Conservation (phyloP, 2,329 filamentous ascomycete genomes). For the Hysterium pulicare region DNA sequence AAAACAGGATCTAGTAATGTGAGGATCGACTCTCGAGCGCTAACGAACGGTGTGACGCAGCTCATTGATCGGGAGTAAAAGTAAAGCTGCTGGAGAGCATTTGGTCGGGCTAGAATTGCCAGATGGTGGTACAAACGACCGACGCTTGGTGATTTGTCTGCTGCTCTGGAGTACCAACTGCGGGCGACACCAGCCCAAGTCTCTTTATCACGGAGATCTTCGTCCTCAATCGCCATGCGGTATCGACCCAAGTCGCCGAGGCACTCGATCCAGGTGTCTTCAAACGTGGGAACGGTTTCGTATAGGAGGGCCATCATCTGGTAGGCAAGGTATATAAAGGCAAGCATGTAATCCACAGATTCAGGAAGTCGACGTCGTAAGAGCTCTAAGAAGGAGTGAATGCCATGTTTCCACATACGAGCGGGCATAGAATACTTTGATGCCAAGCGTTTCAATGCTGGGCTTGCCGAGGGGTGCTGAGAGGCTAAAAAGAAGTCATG, state of each 20-base stretch:
- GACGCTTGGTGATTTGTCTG: constrained; percentile 67
- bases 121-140: constrained; percentile 82
- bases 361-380: constrained; percentile 60
- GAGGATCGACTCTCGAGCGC: constrained; percentile 62
- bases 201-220: constrained; percentile 66
- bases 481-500: constrained; percentile 62
- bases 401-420: constrained; percentile 42
- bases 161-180: constrained; percentile 64
- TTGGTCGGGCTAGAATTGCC: constrained; percentile 67
- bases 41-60: constrained; percentile 60
- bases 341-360: constrained; percentile 77
- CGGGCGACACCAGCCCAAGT: constrained; percentile 72
- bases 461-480: constrained; percentile 72
- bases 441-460: constrained; percentile 61
- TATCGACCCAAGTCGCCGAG: constrained; percentile 77
- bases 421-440: constrained; percentile 82
- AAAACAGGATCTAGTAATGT: constrained; percentile 9
- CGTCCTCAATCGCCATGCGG: constrained; percentile 81
- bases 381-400: constrained; percentile 2
- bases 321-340: constrained; percentile 80
- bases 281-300: constrained; percentile 63
- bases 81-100: constrained; percentile 64
- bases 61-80: constrained; percentile 63
- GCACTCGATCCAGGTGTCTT: constrained; percentile 70
- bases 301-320: constrained; percentile 78